Evolutionary conservation across 768 basidiomycete genomes (phyloP), one percentile per base, ranked within the genome.

Genomic region (Lentinus tigrinus): DNA sequence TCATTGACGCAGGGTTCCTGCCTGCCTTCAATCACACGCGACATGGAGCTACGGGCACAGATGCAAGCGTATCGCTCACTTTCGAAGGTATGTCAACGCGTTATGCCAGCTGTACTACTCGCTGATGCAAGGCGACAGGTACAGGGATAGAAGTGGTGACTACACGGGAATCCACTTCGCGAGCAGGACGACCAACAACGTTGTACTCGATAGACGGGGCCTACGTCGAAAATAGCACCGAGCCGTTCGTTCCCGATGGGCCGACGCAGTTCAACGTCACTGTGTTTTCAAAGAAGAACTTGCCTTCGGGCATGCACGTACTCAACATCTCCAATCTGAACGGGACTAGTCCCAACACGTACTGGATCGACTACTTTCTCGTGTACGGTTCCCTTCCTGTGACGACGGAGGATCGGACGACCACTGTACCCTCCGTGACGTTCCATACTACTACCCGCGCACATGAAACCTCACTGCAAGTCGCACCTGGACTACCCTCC

Each of bases 331-430:
- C 46, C 5, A 47, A 54, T n/a, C 19, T 47, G 26, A 47, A 54
- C 44, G 53, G 44, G 24, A 54, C 44, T 14, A 44, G 21, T 31
- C 46, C 53, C 16, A 47, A 46, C 44, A 37, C 31, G 2, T 46
- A 47, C 36, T 47, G 53, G 46, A 27, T 54, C n/a, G 53, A 54
- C 34, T 47, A 46, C 34, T 46, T 47, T 10, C 26, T 46, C n/a
- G 40, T 54, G 17, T 14, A 37, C 19, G 47, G 31, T 31, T 11
- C 31, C 7, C 31, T 11, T 6, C 7, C 31, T 31, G 6, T 11
- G 31, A 31, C 7, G 31, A 6, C 31, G 31, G 7, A 31, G 31
- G 7, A 31, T 6, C 11, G 7, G 31, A 31, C 31, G 31, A 31
- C 31, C 11, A 11, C 31, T 31, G 31, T 11, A 6, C 31, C 6